phyloP scores from a whole-genome alignment of 1,284 basidiomycete genomes.

The Ustilago lituana region DNA sequence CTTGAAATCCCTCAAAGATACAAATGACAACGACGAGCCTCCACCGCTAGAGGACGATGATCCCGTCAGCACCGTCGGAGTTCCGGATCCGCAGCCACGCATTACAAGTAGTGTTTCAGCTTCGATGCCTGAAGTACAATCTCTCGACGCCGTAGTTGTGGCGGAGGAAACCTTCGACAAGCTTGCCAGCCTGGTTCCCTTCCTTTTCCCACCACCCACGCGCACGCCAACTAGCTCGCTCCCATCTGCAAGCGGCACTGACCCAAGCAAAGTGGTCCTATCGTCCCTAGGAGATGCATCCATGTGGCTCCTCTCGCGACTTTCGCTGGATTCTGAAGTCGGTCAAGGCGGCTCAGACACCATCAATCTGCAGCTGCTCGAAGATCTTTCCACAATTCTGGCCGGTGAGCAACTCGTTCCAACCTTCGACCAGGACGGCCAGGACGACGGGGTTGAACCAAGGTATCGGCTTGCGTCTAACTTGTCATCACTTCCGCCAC shows the following conservation, averaged over 20 bases:
- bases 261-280: conserved; percentile 10
- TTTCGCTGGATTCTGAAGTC: conserved; percentile 19
- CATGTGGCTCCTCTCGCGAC: conserved; percentile 33
- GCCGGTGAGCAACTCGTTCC: conserved; percentile 15
- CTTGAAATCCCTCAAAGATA: neutral
- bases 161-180: conserved; percentile 8
- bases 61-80: neutral
- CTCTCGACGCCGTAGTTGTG: neutral
- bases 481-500: conserved; percentile 7
- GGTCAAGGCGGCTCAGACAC: conserved; percentile 20
- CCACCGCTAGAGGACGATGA: conserved; percentile 47
- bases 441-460: conserved; percentile 10
- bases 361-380: conserved; percentile 20
- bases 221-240: neutral
- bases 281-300: conserved; percentile 24
- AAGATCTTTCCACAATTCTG: conserved; percentile 18
- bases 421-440: neutral
- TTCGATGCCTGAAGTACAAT: too few species aligned
- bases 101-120: too few species aligned
- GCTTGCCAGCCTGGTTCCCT: conserved; percentile 18
- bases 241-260: neutral
- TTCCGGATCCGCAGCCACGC: too few species aligned
- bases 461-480: conserved; percentile 11
- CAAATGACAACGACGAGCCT: conserved; percentile 34
- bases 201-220: conserved; percentile 14